phyloP scores from a whole-genome alignment of 2,329 filamentous ascomycete species.

The Penicillium sp. region DNA sequence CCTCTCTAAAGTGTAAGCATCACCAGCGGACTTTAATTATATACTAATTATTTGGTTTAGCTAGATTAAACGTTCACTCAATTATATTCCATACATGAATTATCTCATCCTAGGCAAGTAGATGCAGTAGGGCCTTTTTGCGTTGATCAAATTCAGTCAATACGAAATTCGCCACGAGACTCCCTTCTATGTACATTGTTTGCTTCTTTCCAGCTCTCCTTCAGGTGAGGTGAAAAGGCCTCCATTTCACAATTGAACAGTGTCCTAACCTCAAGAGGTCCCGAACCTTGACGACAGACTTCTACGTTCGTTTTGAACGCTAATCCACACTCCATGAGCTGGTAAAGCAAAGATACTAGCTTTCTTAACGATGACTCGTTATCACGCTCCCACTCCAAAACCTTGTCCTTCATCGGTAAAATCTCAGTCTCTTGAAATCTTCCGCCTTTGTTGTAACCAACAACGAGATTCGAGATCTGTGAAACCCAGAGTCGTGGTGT shows the following conservation, averaged over 20 bases:
- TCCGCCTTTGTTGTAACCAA: slow-evolving; percentile 48
- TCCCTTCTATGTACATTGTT: too few species aligned
- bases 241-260: neutral
- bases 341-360: neutral
- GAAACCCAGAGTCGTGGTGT: slow-evolving; percentile 47
- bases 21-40: too few species aligned
- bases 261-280: neutral
- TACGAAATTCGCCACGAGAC: neutral
- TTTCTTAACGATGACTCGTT: neutral
- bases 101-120: too few species aligned
- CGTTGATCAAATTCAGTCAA: too few species aligned
- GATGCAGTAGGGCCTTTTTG: too few species aligned
- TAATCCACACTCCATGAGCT: neutral
- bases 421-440: slow-evolving; percentile 42
- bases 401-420: slow-evolving; percentile 30
- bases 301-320: neutral
- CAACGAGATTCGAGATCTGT: slow-evolving; percentile 50
- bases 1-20: too few species aligned
- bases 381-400: slow-evolving; percentile 40
- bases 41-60: too few species aligned
- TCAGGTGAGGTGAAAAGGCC: neutral
- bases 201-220: neutral
- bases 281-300: neutral
- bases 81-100: too few species aligned
- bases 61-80: too few species aligned